Conservation (phyloP, 2,329 filamentous ascomycete genomes). For the Leptographium galeiforme region DNA sequence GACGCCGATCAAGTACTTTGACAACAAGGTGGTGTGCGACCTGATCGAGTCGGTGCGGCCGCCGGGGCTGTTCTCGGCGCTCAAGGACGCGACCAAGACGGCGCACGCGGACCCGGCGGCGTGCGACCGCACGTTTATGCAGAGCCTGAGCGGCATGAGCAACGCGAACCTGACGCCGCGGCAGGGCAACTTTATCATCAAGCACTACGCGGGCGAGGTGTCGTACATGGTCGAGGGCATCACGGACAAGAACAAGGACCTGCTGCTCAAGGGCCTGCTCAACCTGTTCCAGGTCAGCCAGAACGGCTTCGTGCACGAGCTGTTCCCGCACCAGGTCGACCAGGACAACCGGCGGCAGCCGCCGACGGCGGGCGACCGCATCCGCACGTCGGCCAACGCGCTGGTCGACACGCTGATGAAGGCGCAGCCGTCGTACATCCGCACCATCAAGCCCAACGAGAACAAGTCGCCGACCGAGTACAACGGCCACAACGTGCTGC, state of each 20-base stretch:
- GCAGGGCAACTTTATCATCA: constrained; percentile 94
- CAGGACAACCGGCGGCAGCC: constrained; percentile 91
- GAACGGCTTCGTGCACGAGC: constrained; percentile 71
- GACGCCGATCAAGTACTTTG: constrained; percentile 98
- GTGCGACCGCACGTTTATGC: constrained; percentile 91
- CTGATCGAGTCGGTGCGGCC: constrained; percentile 86
- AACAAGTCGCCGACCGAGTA: constrained; percentile 95
- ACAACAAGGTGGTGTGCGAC: constrained; percentile 98
- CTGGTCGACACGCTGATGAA: constrained; percentile 94
- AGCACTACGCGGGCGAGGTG: constrained; percentile 97
- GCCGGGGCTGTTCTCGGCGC: constrained; percentile 81
- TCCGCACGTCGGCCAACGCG: constrained; percentile 87
- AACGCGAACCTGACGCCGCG: constrained; percentile 85
- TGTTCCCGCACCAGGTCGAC: constrained; percentile 90
- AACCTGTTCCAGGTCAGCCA: constrained; percentile 73
- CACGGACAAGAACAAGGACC: constrained; percentile 99
- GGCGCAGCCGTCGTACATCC: constrained; percentile 92
- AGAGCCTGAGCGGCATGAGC: constrained; percentile 77
- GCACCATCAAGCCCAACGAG: constrained; percentile 98
- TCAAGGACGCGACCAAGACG: constrained; percentile 98
- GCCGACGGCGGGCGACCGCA: constrained; percentile 90
- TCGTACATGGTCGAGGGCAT: constrained; percentile 90
- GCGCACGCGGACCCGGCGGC: constrained; percentile 90
- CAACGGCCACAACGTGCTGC: constrained; percentile 80
- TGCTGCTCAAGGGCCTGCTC: constrained; percentile 83